Evolutionary conservation across 805 yeast species (phyloP), one percentile per base, ranked within the genome.

Genomic region (Starmerella powellii): DNA sequence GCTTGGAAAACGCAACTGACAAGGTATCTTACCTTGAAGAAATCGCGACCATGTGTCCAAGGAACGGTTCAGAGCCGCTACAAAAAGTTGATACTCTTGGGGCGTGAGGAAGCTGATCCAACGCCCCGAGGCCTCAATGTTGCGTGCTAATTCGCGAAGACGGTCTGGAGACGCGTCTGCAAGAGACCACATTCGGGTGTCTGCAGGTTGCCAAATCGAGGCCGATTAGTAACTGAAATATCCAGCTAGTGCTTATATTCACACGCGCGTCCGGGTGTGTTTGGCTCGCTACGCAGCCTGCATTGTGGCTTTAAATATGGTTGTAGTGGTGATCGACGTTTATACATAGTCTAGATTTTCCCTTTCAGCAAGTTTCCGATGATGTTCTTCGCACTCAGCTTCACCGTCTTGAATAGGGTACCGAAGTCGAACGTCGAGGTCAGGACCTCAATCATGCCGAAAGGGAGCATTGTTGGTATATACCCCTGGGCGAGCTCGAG

Each of bases 381-480:
- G 93, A 87, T 91, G 56, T 84, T 86, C 51, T 64, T 68, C 19
- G 73, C 98, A 12, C 95, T 85, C 48, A 80, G 70, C 50, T 71
- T 73, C 30, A 70, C 74, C 6, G 97, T 91, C 58, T 73, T 72
- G 46, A 60, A 63, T 46, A 88, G 68, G 20, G 94, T 76, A 52
- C 67, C 61, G 46, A 78, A 60, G 60, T 91, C 98, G 53, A 87
- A 62, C 13, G 97, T 91, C 32, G 93, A 79, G 40, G 79, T 71
- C 45, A 80, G 56, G 4, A 80, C 74, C 58, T 85, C 94, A 38
- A 83, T 65, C 63, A 88, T 76, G 0, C 98, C 98, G 60, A 91
- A 91, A 17, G 97, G 97, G 47, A 91, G 70, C 98, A 91, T 91
- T 33, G 88, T 79, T 28, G 98, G 97, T 51, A 91, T 84, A 94